These are phyloP conservation scores for Helenozyma rhizophorensis DNA, from an alignment of 805 yeast genomes.

Conservation along the genomic window DNA sequence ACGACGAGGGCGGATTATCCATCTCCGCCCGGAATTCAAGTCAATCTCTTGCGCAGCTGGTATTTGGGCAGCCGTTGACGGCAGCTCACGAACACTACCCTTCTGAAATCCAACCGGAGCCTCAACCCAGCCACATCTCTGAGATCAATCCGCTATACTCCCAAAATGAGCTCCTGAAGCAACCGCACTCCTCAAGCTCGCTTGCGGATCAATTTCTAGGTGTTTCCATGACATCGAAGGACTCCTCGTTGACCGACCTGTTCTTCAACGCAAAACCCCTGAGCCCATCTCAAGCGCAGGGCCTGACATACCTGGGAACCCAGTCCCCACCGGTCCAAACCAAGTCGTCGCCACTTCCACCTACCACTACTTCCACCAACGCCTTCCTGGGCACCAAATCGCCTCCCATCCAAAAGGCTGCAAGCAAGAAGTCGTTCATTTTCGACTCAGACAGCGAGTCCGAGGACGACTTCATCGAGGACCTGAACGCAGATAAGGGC, in stretches of 20 bases:
- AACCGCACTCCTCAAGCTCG: conserved; percentile 38
- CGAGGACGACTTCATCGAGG: conserved; percentile 27
- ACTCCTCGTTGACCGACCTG: conserved; percentile 8
- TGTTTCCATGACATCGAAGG: conserved; percentile 11
- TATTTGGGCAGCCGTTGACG: conserved; percentile 24
- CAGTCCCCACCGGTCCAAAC: conserved; percentile 22
- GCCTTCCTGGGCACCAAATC: conserved; percentile 32
- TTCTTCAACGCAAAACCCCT: conserved; percentile 12
- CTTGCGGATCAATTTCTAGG: conserved; percentile 37
- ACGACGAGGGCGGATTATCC: conserved; percentile 33
- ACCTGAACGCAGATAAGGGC: conserved; percentile 7
- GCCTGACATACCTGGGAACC: conserved; percentile 7
- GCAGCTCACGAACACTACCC: conserved; percentile 20
- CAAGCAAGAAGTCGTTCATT: conserved; percentile 25
- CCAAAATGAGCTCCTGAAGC: conserved; percentile 34
- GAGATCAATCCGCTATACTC: conserved; percentile 33
- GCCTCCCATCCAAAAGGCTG: conserved; percentile 17
- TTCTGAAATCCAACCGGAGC: conserved; percentile 15
- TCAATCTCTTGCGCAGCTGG: conserved; percentile 41
- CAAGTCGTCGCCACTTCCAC: conserved; percentile 39
- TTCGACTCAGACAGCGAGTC: conserved; percentile 36
- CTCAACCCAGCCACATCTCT: conserved; percentile 22
- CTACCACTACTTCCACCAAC: conserved; percentile 39
- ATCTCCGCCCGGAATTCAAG: conserved; percentile 37
- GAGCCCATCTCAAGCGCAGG: conserved; percentile 1